Evolutionary conservation across 2,329 filamentous ascomycete genomes (phyloP).

Genomic region (Apiospora hydei): DNA sequence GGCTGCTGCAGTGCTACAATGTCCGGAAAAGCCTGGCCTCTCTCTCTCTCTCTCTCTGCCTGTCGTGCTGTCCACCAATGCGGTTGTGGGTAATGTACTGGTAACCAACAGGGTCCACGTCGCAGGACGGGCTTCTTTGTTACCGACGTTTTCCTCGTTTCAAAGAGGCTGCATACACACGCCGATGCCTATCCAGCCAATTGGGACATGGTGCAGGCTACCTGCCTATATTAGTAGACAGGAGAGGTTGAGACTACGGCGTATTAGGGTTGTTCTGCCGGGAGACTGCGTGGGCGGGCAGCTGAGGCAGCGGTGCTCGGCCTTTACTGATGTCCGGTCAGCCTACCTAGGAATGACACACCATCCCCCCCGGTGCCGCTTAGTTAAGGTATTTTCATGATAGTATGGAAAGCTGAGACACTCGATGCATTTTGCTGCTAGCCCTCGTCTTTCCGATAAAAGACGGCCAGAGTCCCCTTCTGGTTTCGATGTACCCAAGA

Average conservation of each 20-base stretch:
- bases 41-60: not conserved
- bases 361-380: not conserved
- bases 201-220: not conserved
- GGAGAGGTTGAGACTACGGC: not conserved
- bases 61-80: not conserved
- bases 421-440: not conserved
- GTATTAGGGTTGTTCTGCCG: not conserved
- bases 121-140: not conserved
- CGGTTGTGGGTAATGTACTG: not conserved
- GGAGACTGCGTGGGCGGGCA: not conserved
- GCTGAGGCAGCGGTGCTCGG: not conserved
- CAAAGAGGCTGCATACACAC: not conserved
- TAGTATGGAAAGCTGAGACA: conserved; percentile 13
- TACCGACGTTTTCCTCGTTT: not conserved
- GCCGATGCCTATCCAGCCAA: too few relatives aligned
- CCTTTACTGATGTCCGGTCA: conserved; percentile 16
- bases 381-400: conserved; percentile 17
- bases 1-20: not conserved
- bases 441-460: conserved; percentile 10
- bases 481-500: not conserved
- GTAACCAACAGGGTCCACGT: not conserved
- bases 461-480: not conserved
- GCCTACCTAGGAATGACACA: not conserved
- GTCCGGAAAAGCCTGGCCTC: not conserved
- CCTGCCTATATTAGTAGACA: not conserved